Evolutionary conservation across 2,329 filamentous ascomycete species (phyloP), one percentile per base, ranked within the genome.

Genomic region (Epichloe amarillans): DNA sequence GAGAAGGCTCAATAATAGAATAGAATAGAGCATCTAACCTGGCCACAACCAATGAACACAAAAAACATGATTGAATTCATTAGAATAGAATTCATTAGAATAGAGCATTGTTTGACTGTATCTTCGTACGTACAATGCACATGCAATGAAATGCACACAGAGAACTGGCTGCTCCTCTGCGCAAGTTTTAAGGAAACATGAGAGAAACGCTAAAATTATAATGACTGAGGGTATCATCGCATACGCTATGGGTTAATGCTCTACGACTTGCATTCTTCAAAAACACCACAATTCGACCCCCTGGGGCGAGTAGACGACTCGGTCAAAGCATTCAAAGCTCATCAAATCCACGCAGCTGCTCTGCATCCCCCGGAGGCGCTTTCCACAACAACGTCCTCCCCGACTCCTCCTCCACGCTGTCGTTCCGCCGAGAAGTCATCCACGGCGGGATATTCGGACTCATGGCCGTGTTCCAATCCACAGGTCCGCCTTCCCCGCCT

Each of bases 341-440:
- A 51, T 75, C 72, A 60, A 76, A 72, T 17, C 62, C 64, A 50
- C 67, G 66, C 41, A 74, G 58, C 52, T 63, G 60, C 51, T 72
- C 71, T 15, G 64, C 65, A 37, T 61, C 60, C 33, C 57, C 57
- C 23, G 39, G 50, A 10, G 55, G 56, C 52, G 58, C 60, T 55
- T 64, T 62, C 55, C 59, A 56, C n/a, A 55, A 54, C 26, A 62
- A 47, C 44, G 56, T 56, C 44, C 56, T 55, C 42, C 53, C 58
- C 35, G 54, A 46, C 36, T 61, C 57, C n/a, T 61, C 57, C 0
- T 42, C 38, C 33, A 11, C 38, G 33, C 52, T 56, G 5, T 51
- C 55, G n/a, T 56, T 55, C 11, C 50, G 52, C 36, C 35, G 44
- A 36, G 55, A 54, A 21, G 58, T 45, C 30, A 53, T 26, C 52